Conservation (phyloP, 495 filamentous ascomycete species). For the Annulohypoxylon bovei region DNA sequence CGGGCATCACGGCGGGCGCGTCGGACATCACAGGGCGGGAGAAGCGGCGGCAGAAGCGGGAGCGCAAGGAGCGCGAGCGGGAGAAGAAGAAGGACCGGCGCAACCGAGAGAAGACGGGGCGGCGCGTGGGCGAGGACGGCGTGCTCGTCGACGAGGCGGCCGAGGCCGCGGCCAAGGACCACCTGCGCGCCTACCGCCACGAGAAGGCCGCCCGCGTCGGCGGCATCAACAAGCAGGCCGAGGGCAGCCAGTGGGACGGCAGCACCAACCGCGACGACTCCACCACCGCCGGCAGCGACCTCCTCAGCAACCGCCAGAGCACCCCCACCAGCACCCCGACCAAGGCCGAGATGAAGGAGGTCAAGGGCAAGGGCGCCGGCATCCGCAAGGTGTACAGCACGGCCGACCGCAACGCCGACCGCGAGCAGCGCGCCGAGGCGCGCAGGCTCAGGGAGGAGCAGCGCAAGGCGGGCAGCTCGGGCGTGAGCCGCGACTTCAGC, state of each 20-base stretch:
- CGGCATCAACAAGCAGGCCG: constrained; percentile 80
- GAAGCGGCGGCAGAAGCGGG: constrained; percentile 58
- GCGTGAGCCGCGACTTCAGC: constrained; percentile 57
- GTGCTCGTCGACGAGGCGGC: constrained; percentile 64
- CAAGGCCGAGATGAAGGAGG: constrained; percentile 50
- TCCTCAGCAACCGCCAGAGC: constrained; percentile 57
- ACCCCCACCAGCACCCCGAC: constrained; percentile 65
- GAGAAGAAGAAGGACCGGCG: constrained; percentile 58
- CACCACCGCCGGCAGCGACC: constrained; percentile 63
- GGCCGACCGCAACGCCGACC: constrained; percentile 54
- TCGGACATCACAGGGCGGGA: constrained; percentile 59
- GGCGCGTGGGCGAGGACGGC: constrained; percentile 57
- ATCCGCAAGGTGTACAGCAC: constrained; percentile 67
- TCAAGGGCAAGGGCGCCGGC: constrained; percentile 18
- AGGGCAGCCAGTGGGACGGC: constrained; percentile 77
- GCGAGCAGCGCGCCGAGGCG: constrained; percentile 61
- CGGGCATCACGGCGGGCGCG: constrained; percentile 58
- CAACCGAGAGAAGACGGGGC: constrained; percentile 51
- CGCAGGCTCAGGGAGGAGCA: constrained; percentile 54
- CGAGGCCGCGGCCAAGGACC: constrained; percentile 71
- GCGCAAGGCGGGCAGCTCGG: constrained; percentile 30
- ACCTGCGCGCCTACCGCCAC: constrained; percentile 76
- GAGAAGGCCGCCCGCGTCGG: constrained; percentile 87
- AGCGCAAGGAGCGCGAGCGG: constrained; percentile 59
- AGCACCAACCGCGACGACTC: constrained; percentile 64